phyloP scores from a whole-genome alignment of 306 rosid genomes.

The Vicia villosa region DNA sequence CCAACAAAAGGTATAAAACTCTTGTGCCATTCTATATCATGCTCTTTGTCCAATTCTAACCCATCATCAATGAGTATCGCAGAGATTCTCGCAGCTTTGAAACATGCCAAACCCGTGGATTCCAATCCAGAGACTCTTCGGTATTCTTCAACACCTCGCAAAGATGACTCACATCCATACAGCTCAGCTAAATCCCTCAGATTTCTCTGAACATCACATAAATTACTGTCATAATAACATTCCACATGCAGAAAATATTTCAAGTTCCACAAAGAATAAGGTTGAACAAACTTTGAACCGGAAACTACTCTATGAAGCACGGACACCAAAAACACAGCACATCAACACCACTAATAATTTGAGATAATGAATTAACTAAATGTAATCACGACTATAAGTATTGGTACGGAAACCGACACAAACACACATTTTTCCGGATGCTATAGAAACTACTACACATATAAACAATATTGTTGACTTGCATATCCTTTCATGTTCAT shows the following conservation, averaged over 20 bases:
- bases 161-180: slow-evolving; percentile 61
- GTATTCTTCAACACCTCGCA: slow-evolving; percentile 65
- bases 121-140: slow-evolving; percentile 70
- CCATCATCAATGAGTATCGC: slow-evolving; percentile 87
- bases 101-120: slow-evolving; percentile 64
- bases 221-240: slow-evolving; percentile 16
- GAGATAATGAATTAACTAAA: too few species aligned
- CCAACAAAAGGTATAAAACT: slow-evolving; percentile 65
- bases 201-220: slow-evolving; percentile 61
- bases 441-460: background rate
- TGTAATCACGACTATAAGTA: too few species aligned
- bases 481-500: background rate
- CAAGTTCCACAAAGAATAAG: background rate
- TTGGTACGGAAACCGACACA: too few species aligned
- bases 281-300: background rate
- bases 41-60: slow-evolving; percentile 58
- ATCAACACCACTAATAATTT: too few species aligned
- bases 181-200: slow-evolving; percentile 74
- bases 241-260: background rate
- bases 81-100: slow-evolving; percentile 73
- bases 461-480: slow-evolving; percentile 6
- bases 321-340: too few species aligned
- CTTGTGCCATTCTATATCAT: slow-evolving; percentile 71
- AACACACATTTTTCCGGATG: too few species aligned
- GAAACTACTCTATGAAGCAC: background rate